A percentile compares a stretch with the other conserved stretches of the same genome.
Conservation (phyloP, 805 yeast genomes). For the Pichia occidentalis region DNA sequence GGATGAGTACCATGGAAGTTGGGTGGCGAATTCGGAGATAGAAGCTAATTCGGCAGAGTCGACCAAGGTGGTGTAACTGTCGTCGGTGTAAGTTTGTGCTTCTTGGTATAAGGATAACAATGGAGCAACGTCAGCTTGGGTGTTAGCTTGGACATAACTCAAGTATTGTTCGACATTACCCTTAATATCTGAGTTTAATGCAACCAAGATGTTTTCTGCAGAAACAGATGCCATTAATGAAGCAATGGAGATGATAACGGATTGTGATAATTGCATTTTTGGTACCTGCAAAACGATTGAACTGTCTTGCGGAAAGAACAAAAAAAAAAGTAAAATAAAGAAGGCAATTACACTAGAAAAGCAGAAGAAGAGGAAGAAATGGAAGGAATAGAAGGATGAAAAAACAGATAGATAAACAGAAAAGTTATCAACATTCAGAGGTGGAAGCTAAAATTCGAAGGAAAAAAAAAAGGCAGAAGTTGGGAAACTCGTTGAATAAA, state of each 20-base stretch:
- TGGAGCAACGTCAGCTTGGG: conserved; percentile 23
- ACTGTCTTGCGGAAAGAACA: conserved; percentile 1
- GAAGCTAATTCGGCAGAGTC: conserved; percentile 15
- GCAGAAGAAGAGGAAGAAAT: too few species aligned
- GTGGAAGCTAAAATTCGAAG: too few species aligned
- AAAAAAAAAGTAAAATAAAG: neutral
- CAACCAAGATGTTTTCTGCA: conserved; percentile 29
- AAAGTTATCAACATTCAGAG: too few species aligned
- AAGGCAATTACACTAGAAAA: too few species aligned
- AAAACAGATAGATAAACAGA: too few species aligned
- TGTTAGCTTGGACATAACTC: conserved; percentile 27
- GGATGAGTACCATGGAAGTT: conserved; percentile 31
- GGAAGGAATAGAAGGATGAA: too few species aligned
- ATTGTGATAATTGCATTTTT: conserved; percentile 23
- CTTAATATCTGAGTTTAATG: conserved; percentile 33
- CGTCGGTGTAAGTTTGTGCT: conserved; percentile 37
- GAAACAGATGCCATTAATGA: conserved; percentile 19
- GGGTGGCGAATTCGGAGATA: conserved; percentile 26
- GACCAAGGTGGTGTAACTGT: conserved; percentile 38
- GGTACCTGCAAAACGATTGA: too few species aligned
- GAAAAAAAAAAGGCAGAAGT: too few species aligned
- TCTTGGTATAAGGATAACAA: conserved; percentile 29
- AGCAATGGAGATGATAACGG: conserved; percentile 18
- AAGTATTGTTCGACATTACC: conserved; percentile 30
- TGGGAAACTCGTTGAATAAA: too few species aligned